Base-by-base conservation (phyloP, 108 stramenopile genomes). In the Conticribra weissflogii region DNA sequence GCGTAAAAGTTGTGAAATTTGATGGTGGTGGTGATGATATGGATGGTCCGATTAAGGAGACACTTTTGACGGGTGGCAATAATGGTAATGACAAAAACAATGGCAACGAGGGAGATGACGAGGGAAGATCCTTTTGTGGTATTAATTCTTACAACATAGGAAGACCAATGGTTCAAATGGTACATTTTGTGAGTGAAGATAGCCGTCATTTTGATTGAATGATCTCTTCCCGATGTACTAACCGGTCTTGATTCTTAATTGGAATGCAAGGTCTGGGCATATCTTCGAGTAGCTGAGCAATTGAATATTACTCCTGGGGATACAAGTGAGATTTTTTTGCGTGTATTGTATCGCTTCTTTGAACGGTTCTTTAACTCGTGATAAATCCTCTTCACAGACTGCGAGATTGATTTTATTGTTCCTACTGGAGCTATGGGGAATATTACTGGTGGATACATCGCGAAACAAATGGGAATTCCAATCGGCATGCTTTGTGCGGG, bases 381-480 rank as follows among this genome's bases (percentile, higher is more conserved):
- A 25, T 59, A 33, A 18, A 24, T 52, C 2, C 58, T 19, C 32
- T 7, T 33, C 47, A 15, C 58, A 68, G 67, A 60, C 30, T 58
- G 70, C 49, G 49, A 30, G 32, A 61, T 94, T 47, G 89, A 96
- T 59, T 53, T 96, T 53, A 82, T 93, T 7, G 58, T 96, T 34
- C 96, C 96, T 8, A 94, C 93, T 3, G 93, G 96, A n/a, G 96
- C 96, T 60, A 93, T 96, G 91, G 96, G 96, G 3, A 96, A 96
- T 55, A 62, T 91, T 23, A 81, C 85, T 1, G 89, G 79, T 9
- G 86, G 79, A 21, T 89, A 88, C 57, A 88, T 96, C 84, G 86
- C 86, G 50, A 88, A 91, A 49, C 56, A 76, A 55, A 85, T 88
- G 85, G 92, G 95, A 5, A 21, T 96, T 31, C 95, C 92, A 1